Evolutionary conservation across 768 basidiomycete species (phyloP), one percentile per base, ranked within the genome.

Genomic region (Lepiota brunneoincarnata): DNA sequence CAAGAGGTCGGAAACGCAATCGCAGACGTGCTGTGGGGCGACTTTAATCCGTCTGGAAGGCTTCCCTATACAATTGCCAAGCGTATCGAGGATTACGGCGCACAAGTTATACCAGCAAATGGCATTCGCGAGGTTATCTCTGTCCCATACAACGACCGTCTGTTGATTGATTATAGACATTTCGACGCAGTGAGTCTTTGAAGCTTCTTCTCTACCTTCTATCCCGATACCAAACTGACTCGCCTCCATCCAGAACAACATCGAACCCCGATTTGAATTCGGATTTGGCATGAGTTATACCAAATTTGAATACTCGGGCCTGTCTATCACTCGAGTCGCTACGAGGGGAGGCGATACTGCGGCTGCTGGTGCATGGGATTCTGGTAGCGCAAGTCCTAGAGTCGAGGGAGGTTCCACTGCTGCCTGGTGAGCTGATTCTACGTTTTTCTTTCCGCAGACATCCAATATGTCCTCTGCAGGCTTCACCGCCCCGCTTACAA

Each of bases 231-330:
- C 31, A 36, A 15, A 14, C 35, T 4, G 18, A 31, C 11, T 34
- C 26, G 67, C 34, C 14, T 44, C 49, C 28, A n/a, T n/a, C n/a
- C 34, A 87, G 80, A 72, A 81, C 67, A 80, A 85, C 57, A 90
- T 92, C 58, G 76, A 76, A 0, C 91, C 91, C 2, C 88, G 89
- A 35, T 93, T 83, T 62, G 90, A 91, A 63, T 98, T 98, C 65
- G 94, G 94, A 2, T 95, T 85, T 64, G 94, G 94, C 0, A 66
- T 95, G 63, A 89, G 85, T 51, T 98, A 97, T 72, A 88, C 94
- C 36, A 78, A 70, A 1, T 98, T 95, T 67, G 68, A 78, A 31
- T 95, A 92, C 66, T 81, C 76, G 39, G 71, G 78, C 31, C 70
- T 94, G 9, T 59, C 73, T 2, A 69, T 90, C 31, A 65, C 63